These are phyloP conservation scores for Fagus crenata DNA, from an alignment of 306 rosid species.

Conservation along the genomic window DNA sequence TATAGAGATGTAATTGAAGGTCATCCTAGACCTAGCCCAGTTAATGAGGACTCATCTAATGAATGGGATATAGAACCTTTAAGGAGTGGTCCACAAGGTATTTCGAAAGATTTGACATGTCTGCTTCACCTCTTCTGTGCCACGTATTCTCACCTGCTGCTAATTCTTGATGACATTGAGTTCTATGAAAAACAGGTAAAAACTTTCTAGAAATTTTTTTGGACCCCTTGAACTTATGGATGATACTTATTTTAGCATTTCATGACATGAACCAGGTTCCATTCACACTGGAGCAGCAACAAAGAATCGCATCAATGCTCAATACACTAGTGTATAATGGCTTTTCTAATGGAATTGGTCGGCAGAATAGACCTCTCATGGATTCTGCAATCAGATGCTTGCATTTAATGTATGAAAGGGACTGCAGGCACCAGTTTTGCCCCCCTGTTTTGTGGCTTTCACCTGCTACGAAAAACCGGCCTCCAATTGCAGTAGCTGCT, in stretches of 20 bases:
- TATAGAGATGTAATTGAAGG: conserved; percentile 31
- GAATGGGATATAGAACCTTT: conserved; percentile 75
- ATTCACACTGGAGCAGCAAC: conserved; percentile 87
- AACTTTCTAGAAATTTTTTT: conserved; percentile 12
- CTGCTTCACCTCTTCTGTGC: conserved; percentile 91
- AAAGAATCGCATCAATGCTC: conserved; percentile 72
- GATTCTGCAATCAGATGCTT: conserved; percentile 92
- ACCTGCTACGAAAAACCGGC: conserved; percentile 84
- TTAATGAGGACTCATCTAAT: conserved; percentile 52
- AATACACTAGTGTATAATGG: conserved; percentile 93
- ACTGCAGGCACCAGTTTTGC: conserved; percentile 94
- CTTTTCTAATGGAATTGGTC: conserved; percentile 54
- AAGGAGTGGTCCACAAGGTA: conserved; percentile 78
- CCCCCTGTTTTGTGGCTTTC: conserved; percentile 91
- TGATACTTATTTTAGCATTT: conserved; percentile 34
- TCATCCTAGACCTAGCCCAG: conserved; percentile 51
- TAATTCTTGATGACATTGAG: conserved; percentile 96
- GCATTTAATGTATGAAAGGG: conserved; percentile 94
- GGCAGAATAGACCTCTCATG: conserved; percentile 63
- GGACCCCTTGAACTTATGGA: conserved; percentile 8
- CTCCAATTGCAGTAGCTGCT: conserved; percentile 84
- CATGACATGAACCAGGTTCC: conserved; percentile 64
- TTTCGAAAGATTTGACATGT: conserved; percentile 67
- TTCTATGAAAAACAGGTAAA: conserved; percentile 92
- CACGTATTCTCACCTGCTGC: conserved; percentile 85